Base-by-base conservation (phyloP, 345 rosid species). In the Noccaea bulbosa region DNA sequence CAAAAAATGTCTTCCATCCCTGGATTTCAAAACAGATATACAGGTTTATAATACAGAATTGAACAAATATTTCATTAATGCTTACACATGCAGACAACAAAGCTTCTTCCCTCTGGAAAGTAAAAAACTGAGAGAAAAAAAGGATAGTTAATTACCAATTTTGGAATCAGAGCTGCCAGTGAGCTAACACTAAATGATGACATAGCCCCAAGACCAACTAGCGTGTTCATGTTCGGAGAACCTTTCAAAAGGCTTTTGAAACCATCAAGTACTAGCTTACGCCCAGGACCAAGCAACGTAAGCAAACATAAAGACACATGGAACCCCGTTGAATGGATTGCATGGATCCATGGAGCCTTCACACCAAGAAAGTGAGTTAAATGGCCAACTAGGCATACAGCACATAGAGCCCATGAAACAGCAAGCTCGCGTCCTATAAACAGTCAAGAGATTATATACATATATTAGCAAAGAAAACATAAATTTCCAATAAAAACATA, bases 1-100 rank as follows among this genome's bases (percentile, higher is more conserved):
- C 98, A 77, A 93, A 90, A 79, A 93, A 93, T 34, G 92, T 83
- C 82, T 86, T 93, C 98, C 98, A 93, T 35, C 98, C 98, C 98
- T 90, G 92, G 66, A 77, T 70, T 43, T 30, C 58, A 34, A 67
- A 58, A 63, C 44, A 72, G 65, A 58, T 65, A 48, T 58, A 68
- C 57, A 78, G 53, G 16, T 53, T 46, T 71, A 53, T 20, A 38
- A 47, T 45, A 67, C 48, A 57, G 11, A 37, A 57, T 46, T 35
- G 16, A 22, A 69, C 14, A 10, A 46, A 43, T 12, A 27, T 4
- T 32, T 39, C 39, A 6, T 5, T 9, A 53, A 22, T 39, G 41
- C 30, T 41, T 24, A 51, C 27, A 6, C 43, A 6, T 66, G 11
- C 30, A 66, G 41, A 55, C 55, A 57, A 17, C 27, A 46, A 16